These are phyloP conservation scores for Trichocladium antarcticum DNA, from an alignment of 495 filamentous ascomycete species.

Conservation along the genomic window DNA sequence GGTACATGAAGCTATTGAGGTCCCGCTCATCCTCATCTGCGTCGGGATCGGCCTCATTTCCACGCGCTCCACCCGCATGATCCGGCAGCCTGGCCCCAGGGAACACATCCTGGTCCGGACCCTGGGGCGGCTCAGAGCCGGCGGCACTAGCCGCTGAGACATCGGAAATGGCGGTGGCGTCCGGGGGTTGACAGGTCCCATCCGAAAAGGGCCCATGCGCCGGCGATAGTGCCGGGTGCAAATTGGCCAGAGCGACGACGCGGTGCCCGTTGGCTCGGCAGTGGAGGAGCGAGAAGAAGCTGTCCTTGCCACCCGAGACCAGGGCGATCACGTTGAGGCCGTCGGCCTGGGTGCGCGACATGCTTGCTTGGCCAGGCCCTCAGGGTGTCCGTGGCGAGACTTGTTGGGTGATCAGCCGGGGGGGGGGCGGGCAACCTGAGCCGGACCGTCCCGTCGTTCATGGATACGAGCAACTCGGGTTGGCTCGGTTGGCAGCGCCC, in stretches of 20 bases:
- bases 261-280: slow-evolving; percentile 75
- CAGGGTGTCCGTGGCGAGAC: too few relatives aligned
- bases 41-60: slow-evolving; percentile 4
- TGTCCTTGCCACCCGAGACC: slow-evolving; percentile 95
- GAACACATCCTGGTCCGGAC: not conserved
- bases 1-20: slow-evolving; percentile 98
- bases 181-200: not conserved
- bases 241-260: slow-evolving; percentile 79
- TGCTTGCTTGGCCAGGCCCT: not conserved
- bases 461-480: slow-evolving; percentile 3
- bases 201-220: not conserved
- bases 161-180: slow-evolving; percentile 5
- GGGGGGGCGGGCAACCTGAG: not conserved
- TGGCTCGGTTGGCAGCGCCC: not conserved
- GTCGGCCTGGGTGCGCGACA: slow-evolving; percentile 11
- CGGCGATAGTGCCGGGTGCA: slow-evolving; percentile 46
- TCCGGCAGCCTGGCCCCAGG: not conserved
- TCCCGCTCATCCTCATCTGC: slow-evolving; percentile 46
- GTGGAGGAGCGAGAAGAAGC: slow-evolving; percentile 85
- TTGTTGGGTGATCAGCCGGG: not conserved
- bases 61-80: slow-evolving; percentile 9
- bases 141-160: slow-evolving; percentile 11
- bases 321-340: slow-evolving; percentile 75
- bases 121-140: not conserved
- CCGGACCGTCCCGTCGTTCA: slow-evolving; percentile 8